phyloP scores from a whole-genome alignment of 208 protist species.

The Trypanosoma platydactyli region DNA sequence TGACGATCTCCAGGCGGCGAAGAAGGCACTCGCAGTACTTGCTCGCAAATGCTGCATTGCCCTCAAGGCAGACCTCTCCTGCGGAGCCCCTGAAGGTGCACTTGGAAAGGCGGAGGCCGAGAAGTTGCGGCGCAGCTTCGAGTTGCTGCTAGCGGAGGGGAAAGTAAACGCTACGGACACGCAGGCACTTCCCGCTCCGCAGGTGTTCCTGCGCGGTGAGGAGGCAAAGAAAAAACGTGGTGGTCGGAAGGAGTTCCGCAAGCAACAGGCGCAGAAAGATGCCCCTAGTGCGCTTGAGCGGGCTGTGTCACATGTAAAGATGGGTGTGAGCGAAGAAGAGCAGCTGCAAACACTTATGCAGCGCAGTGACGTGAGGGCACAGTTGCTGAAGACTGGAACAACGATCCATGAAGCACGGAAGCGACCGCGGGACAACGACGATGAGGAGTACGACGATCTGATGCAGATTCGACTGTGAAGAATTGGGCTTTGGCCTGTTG shows the following conservation, averaged over 20 bases:
- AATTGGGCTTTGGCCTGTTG: background rate
- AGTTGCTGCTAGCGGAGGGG: constrained; percentile 50
- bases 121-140: constrained; percentile 54
- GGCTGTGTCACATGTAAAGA: constrained; percentile 68
- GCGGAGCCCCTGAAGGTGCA: constrained; percentile 31
- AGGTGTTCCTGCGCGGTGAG: constrained; percentile 57
- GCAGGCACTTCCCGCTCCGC: constrained; percentile 77
- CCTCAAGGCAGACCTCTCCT: constrained; percentile 59
- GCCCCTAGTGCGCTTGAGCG: constrained; percentile 52
- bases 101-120: constrained; percentile 48
- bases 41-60: constrained; percentile 64
- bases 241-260: constrained; percentile 55
- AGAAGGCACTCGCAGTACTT: constrained; percentile 60
- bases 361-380: constrained; percentile 58
- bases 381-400: constrained; percentile 55
- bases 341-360: constrained; percentile 70
- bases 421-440: constrained; percentile 33
- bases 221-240: constrained; percentile 55
- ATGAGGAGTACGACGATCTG: constrained; percentile 82
- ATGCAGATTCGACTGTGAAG: constrained; percentile 50
- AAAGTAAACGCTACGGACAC: constrained; percentile 72
- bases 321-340: constrained; percentile 86
- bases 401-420: constrained; percentile 53
- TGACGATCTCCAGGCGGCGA: constrained; percentile 52
- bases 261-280: constrained; percentile 59